A percentile compares a stretch with the other conserved stretches of the same genome.
These are phyloP conservation scores for Xylaria castorea DNA, from an alignment of 495 filamentous ascomycete genomes.

Conservation along the genomic window DNA sequence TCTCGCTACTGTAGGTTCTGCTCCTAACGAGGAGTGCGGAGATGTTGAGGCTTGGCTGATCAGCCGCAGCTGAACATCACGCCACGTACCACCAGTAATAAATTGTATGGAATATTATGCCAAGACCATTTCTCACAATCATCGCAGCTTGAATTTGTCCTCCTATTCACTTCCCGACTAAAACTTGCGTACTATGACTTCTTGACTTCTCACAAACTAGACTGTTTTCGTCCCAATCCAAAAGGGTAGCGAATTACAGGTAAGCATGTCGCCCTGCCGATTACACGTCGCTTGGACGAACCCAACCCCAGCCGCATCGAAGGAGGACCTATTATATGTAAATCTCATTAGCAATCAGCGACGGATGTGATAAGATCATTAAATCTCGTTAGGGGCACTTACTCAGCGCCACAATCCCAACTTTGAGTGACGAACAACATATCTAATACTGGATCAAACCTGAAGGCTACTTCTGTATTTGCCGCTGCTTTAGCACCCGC, in stretches of 20 bases:
- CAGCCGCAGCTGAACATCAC: constrained; percentile 6
- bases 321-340: constrained; percentile 31
- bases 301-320: constrained; percentile 38
- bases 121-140: not conserved
- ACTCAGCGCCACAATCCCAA: constrained; percentile 45
- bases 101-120: too few species aligned
- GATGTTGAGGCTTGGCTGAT: not conserved
- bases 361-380: not conserved
- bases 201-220: not conserved
- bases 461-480: constrained; percentile 37
- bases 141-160: not conserved
- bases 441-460: constrained; percentile 42
- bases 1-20: not conserved
- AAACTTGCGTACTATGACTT: not conserved
- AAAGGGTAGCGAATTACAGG: constrained; percentile 42
- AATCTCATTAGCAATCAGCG: constrained; percentile 14
- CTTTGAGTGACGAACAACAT: constrained; percentile 43
- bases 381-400: constrained; percentile 27
- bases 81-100: not conserved
- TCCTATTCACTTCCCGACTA: not conserved
- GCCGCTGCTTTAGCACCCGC: not conserved
- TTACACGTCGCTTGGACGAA: constrained; percentile 47
- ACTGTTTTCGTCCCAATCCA: constrained; percentile 46
- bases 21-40: not conserved
- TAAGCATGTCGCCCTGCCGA: constrained; percentile 42